Percentiles rank a stretch among this genome's conserved stretches.
These are phyloP conservation scores for Russula earlei DNA, from an alignment of 768 basidiomycete genomes.

Conservation along the genomic window DNA sequence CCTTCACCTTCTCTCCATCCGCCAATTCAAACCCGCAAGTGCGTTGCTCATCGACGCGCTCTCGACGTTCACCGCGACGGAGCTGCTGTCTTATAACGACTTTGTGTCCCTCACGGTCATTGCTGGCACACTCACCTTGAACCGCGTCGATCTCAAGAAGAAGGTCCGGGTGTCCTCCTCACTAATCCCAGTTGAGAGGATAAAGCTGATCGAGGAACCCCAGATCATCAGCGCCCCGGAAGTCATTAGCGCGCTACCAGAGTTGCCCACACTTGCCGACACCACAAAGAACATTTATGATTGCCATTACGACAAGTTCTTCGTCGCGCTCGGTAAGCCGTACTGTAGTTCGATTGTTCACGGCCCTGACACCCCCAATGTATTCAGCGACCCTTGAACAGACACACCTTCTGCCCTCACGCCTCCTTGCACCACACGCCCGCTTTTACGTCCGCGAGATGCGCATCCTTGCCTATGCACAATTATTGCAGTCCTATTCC, in stretches of 20 bases:
- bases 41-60: slow-evolving; percentile 84
- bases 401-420: slow-evolving; percentile 77
- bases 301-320: slow-evolving; percentile 92
- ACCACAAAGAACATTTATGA: slow-evolving; percentile 84
- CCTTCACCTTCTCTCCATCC: slow-evolving; percentile 72
- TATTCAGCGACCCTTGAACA: slow-evolving; percentile 76
- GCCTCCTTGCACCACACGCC: slow-evolving; percentile 75
- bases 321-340: slow-evolving; percentile 67
- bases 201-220: background rate
- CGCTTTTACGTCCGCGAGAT: slow-evolving; percentile 91
- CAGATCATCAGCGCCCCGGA: slow-evolving; percentile 83
- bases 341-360: background rate
- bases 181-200: background rate
- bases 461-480: slow-evolving; percentile 88
- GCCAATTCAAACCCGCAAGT: slow-evolving; percentile 86
- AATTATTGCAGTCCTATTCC: slow-evolving; percentile 86
- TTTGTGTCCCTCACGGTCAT: slow-evolving; percentile 84
- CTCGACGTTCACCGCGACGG: slow-evolving; percentile 89
- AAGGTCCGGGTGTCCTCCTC: slow-evolving; percentile 52
- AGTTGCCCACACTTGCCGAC: slow-evolving; percentile 73
- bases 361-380: background rate
- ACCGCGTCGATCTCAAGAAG: slow-evolving; percentile 83
- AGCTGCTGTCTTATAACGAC: slow-evolving; percentile 80
- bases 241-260: slow-evolving; percentile 75
- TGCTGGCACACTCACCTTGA: slow-evolving; percentile 63